Base-by-base conservation (phyloP, 2,329 filamentous ascomycete species). In the Cordyceps cateniannulata region DNA sequence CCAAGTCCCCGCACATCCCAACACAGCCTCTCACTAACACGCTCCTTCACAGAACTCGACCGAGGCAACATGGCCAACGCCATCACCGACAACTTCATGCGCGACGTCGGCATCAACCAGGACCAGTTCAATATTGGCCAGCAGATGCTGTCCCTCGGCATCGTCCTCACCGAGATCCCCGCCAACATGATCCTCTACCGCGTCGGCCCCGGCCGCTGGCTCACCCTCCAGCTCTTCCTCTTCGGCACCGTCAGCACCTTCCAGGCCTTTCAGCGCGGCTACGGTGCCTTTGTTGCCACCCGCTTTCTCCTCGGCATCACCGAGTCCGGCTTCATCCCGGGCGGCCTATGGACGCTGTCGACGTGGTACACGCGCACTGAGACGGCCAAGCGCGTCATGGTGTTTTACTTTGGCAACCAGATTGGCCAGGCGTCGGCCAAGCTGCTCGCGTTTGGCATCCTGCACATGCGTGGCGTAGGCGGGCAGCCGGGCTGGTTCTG, bases 331-430 rank as follows among this genome's bases (percentile, higher is more conserved):
- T 84, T 81, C 63, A 83, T 84, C 59, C 81, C 81, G 0, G 81
- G 81, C 3, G 72, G 73, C 7, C 69, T 79, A 0, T 81, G 74
- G 70, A 80, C 80, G 2, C 69, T 84, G 1, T 81, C 80, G 0
- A 80, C 77, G 1, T 84, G 81, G 81, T 84, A 84, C 67, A 82
- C 79, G 0, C 75, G 75, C 3, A 71, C 73, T 3, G 81, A 84
- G 66, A 79, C 78, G 0, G 79, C 78, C 59, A 79, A 82, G 62
- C 75, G 81, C 9, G 76, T 82, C 53, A 79, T 79, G 67, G 67
- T 83, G 38, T 84, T 84, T 69, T 84, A 80, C 70, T 80, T 84
- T 60, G 82, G 81, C 12, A 82, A 82, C 65, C 77, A 81, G 66
- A 73, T 82, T 18, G 81, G 79, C 5, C 69, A 73, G 22, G 72